A percentile compares a stretch with the other conserved stretches of the same genome.
These are phyloP conservation scores for Fusarium foetens DNA, from an alignment of 2,329 filamentous ascomycete genomes.

Conservation along the genomic window DNA sequence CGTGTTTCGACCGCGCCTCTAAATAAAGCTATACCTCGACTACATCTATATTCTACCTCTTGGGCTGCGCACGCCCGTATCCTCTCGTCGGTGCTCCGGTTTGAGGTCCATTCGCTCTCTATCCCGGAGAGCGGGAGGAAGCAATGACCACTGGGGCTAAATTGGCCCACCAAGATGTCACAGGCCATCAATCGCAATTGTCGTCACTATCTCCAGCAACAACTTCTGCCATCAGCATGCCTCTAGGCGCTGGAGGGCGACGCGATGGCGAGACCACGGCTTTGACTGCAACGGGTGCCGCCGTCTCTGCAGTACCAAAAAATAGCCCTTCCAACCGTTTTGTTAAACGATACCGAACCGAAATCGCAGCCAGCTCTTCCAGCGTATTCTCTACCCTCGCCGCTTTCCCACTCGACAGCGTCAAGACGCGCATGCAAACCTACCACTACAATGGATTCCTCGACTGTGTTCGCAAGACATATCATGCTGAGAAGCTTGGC, in stretches of 20 bases:
- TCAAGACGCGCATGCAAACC: conserved; percentile 90
- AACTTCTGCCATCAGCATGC: conserved; percentile 42
- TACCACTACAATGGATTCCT: conserved; percentile 80
- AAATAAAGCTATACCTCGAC: conserved; percentile 31
- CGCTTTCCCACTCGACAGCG: conserved; percentile 88
- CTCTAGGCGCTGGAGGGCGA: conserved; percentile 44
- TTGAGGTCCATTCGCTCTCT: conserved; percentile 39
- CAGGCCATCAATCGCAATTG: conserved; percentile 46
- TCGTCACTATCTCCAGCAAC: conserved; percentile 43
- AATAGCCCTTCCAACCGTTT: conserved; percentile 48
- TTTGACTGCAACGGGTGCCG: conserved; percentile 36
- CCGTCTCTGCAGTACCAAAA: conserved; percentile 12
- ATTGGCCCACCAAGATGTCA: conserved; percentile 53
- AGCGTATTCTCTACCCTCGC: conserved; percentile 81
- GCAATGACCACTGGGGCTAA: conserved; percentile 53
- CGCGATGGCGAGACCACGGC: conserved; percentile 44
- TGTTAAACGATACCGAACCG: conserved; percentile 81
- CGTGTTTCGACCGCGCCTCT: conserved; percentile 44
- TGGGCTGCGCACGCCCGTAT: conserved; percentile 10
- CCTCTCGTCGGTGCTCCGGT: conserved; percentile 11
- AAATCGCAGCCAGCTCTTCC: conserved; percentile 80
- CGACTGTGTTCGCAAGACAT: conserved; percentile 80
- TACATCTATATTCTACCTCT: background rate
- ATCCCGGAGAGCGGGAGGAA: conserved; percentile 38
- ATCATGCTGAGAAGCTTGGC: conserved; percentile 74